These are phyloP conservation scores for Remersonia thermophila DNA, from an alignment of 2,329 filamentous ascomycete species.

Conservation along the genomic window DNA sequence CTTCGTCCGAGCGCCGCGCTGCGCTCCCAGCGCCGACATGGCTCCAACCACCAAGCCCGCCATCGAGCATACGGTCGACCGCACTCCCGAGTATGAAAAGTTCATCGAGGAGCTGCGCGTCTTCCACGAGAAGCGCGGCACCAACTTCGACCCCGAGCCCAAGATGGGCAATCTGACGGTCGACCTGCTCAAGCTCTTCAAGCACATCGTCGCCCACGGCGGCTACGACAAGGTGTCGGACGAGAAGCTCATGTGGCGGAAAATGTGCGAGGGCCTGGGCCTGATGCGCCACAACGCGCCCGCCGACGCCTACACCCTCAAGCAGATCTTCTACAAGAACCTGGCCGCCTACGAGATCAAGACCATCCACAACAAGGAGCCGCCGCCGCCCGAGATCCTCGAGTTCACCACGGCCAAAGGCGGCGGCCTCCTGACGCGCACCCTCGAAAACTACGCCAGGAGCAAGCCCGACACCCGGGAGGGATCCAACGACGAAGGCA, in stretches of 20 bases:
- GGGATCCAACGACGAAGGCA: constrained; percentile 47
- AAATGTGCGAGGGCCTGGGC: constrained; percentile 63
- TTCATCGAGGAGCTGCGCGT: constrained; percentile 62
- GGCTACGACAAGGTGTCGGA: constrained; percentile 78
- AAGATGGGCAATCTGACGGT: constrained; percentile 67
- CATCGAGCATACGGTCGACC: constrained; percentile 36
- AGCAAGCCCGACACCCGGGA: constrained; percentile 33
- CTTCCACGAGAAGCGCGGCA: constrained; percentile 71
- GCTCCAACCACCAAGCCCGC: constrained; percentile 20
- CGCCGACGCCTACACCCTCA: constrained; percentile 75
- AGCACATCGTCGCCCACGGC: constrained; percentile 61
- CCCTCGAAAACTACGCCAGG: constrained; percentile 56
- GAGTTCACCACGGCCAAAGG: constrained; percentile 82
- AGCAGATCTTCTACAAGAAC: constrained; percentile 83
- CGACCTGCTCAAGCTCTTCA: constrained; percentile 68
- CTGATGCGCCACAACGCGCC: constrained; percentile 63
- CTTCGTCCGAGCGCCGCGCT: constrained; percentile 3
- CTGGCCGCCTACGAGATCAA: constrained; percentile 79
- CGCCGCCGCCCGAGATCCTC: constrained; percentile 76
- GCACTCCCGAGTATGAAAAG: constrained; percentile 59
- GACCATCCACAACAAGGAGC: constrained; percentile 63
- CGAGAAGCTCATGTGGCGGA: constrained; percentile 78
- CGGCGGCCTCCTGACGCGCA: constrained; percentile 64
- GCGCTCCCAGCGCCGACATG: constrained; percentile 20
- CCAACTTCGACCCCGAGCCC: constrained; percentile 65